Percentiles rank a stretch among this genome's conserved stretches.
These are phyloP conservation scores for Balamuthia mandrillaris DNA, from an alignment of 208 protist species.

Conservation along the genomic window DNA sequence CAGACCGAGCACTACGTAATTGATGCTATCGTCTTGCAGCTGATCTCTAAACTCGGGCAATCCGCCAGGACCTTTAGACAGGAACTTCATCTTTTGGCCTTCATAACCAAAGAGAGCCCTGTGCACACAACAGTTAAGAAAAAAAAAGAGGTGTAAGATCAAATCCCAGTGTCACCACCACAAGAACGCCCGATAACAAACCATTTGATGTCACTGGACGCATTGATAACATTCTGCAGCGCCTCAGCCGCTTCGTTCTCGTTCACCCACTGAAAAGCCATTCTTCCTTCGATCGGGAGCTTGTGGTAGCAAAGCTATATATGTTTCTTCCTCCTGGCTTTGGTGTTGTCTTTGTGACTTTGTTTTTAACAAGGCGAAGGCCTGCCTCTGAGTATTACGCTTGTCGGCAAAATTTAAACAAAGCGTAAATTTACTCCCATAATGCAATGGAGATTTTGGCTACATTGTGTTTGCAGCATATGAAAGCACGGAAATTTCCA, in stretches of 20 bases:
- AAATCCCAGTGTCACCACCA: background rate
- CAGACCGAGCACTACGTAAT: background rate
- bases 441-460: too few species aligned
- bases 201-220: conserved; percentile 12
- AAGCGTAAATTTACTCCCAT: too few species aligned
- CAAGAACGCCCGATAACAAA: too few species aligned
- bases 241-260: background rate
- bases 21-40: background rate
- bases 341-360: too few species aligned
- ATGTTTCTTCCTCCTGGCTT: too few species aligned
- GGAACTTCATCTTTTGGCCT: background rate
- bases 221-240: background rate
- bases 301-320: too few species aligned
- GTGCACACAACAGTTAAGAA: background rate
- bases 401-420: too few species aligned
- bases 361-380: too few species aligned
- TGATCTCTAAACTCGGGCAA: background rate
- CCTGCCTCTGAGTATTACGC: too few species aligned
- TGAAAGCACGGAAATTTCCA: too few species aligned
- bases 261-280: conserved; percentile 13
- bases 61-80: background rate
- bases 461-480: too few species aligned
- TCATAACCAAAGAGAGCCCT: conserved; percentile 5
- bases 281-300: too few species aligned
- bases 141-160: background rate